These are phyloP conservation scores for Thraustotheca clavata DNA, from an alignment of 352 stramenopile genomes.

Conservation along the genomic window DNA sequence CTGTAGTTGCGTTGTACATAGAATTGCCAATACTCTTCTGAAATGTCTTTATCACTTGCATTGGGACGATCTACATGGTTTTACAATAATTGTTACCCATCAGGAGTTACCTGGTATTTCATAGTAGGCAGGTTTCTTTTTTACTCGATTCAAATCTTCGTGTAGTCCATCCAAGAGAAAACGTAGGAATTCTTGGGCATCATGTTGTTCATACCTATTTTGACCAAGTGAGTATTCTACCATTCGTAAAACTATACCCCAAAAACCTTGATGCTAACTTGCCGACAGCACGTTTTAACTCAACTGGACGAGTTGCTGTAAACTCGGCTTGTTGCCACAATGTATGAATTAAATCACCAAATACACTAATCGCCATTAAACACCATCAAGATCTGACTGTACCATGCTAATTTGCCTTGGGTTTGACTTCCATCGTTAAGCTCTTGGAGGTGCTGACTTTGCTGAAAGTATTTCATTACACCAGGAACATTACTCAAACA, in stretches of 20 bases:
- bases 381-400: background rate
- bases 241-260: constrained; percentile 3
- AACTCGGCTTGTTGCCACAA: constrained; percentile 58
- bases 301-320: constrained; percentile 40
- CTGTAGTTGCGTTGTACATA: constrained; percentile 60
- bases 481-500: constrained; percentile 44
- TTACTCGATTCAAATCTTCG: constrained; percentile 75
- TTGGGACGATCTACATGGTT: constrained; percentile 12
- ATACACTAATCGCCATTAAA: constrained; percentile 28
- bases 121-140: constrained; percentile 60
- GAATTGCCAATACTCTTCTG: constrained; percentile 83
- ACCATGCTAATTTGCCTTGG: constrained; percentile 44
- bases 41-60: constrained; percentile 49
- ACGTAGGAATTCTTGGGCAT: constrained; percentile 87
- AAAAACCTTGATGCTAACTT: constrained; percentile 63
- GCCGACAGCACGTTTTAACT: constrained; percentile 67
- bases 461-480: constrained; percentile 24
- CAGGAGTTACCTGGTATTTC: constrained; percentile 44
- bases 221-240: background rate
- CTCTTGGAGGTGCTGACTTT: constrained; percentile 24
- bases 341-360: constrained; percentile 58
- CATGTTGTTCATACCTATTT: constrained; percentile 71
- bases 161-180: constrained; percentile 81
- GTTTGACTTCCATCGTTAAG: constrained; percentile 52
- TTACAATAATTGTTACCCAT: constrained; percentile 25